phyloP scores from a whole-genome alignment of 2,329 filamentous ascomycete genomes.

The Biscogniauxia marginata region DNA sequence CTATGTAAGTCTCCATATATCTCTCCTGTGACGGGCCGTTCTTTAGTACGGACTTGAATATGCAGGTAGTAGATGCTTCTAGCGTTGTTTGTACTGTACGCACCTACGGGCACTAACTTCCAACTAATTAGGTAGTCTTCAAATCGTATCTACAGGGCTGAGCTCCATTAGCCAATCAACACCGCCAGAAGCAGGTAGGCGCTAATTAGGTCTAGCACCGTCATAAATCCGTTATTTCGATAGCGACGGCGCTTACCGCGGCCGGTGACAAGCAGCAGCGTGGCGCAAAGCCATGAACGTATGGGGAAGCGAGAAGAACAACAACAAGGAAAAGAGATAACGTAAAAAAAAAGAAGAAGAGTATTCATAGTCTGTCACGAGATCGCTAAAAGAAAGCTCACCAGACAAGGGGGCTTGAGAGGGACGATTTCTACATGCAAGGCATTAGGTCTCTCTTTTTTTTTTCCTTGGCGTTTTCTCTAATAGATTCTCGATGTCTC shows the following conservation, averaged over 20 bases:
- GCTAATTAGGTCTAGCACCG: too few relatives aligned
- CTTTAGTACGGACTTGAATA: too few relatives aligned
- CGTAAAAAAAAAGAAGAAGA: background rate
- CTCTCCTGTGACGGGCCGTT: too few relatives aligned
- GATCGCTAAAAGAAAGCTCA: background rate
- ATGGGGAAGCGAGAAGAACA: background rate
- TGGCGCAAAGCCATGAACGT: too few relatives aligned
- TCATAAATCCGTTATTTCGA: too few relatives aligned
- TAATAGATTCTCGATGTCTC: background rate
- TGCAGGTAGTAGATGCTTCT: too few relatives aligned
- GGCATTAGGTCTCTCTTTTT: background rate
- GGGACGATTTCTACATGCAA: background rate
- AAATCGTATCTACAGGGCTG: background rate
- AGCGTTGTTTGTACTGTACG: background rate
- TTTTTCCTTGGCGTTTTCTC: background rate
- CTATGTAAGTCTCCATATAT: too few relatives aligned
- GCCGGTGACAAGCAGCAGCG: too few relatives aligned
- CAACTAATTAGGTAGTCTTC: background rate
- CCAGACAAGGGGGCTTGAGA: background rate
- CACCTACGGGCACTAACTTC: too few relatives aligned
- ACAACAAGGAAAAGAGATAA: background rate
- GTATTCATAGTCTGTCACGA: background rate
- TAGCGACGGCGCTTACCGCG: background rate
- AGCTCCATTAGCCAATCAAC: background rate
- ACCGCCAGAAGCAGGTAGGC: too few relatives aligned